Base-by-base conservation (phyloP, 805 yeast genomes). In the Yamadazyma insecticola region DNA sequence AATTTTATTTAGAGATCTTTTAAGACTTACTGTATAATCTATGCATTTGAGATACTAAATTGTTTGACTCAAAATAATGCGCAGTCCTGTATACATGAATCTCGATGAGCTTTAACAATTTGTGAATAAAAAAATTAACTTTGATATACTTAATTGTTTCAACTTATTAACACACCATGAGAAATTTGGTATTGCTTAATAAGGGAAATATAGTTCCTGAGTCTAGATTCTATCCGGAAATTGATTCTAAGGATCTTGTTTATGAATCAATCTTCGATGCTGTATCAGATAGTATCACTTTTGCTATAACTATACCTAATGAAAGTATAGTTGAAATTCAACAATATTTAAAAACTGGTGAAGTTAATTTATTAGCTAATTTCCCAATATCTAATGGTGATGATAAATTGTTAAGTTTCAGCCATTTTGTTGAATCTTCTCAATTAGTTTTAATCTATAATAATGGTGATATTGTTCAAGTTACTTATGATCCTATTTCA, bases 401-500 rank as follows among this genome's bases (percentile, higher is more conserved):
- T 4, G 34, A 52, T 4, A 51, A 46, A 20, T 38, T 84, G 8
- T 39, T 79, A 15, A 69, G 76, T 4, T 80, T 83, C 50, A 66
- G 53, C 3, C 92, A 83, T 53, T 81, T 85, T 51, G 74, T 77
- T 6, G 95, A 87, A 40, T 53, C 67, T n/a, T 67, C 67, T 16
- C 81, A 79, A 44, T 57, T 83, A 24, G 70, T 85, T 1, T 71
- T 86, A 30, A 76, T 87, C 1, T 72, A 86, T 38, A 60, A 63
- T 29, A 74, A 75, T 39, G 97, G 97, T 43, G 96, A 88, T 49
- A 75, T 90, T 8, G 60, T 77, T 25, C 64, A 74, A 8, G 83
- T 84, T 3, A 72, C 76, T 14, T 80, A 81, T 50, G 85, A 78
- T 43, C 48, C 67, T 1, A 53, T 48, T 8, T 37, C 43, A 2